Evolutionary conservation across 495 filamentous ascomycete genomes (phyloP), one percentile per base, ranked within the genome.

Genomic region (Neurospora africana): DNA sequence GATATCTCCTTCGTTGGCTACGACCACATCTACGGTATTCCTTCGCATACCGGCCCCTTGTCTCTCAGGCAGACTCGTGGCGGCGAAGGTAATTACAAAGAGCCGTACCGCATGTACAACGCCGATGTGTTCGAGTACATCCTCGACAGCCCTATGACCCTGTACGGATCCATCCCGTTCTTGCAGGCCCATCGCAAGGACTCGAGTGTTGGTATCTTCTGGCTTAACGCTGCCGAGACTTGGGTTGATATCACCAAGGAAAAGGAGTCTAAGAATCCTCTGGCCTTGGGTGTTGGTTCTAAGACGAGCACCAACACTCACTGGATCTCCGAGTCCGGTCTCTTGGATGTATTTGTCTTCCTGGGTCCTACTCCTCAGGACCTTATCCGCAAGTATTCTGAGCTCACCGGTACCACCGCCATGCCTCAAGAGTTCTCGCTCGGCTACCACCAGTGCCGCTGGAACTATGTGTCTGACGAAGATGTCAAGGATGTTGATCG

Each of bases 41-140:
- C 96, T 3, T 94, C 95, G 75, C 95, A 98, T 82, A 89, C 96
- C 61, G 92, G 94, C 69, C 89, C 93, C 9, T 78, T 99, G 21
- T 93, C 94, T 0, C 84, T 99, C 73, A 94, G 92, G 80, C 87
- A 95, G 79, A 99, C 96, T 40, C 89, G 94, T 27, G 95, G 95
- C 72, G 94, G 93, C 30, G 86, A 90, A 68, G 93, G 91, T 61
- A 91, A 92, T 76, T 94, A 97, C 80, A 84, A 87, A 23, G 91
- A 98, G 44, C 96, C 95, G n/a, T 99, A 99, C 83, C 89, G 96
- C 58, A 80, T 98, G 76, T 98, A 97, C 82, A 99, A 99, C 78
- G 85, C 92, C 9, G 95, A 99, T 80, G 95, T 99, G 21, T 98
- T 99, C 76, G 95, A 99, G 81, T 98, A 99, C 80, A 91, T 96